phyloP scores from a whole-genome alignment of 2,329 filamentous ascomycete species.

The Coniochaeta ligniaria region DNA sequence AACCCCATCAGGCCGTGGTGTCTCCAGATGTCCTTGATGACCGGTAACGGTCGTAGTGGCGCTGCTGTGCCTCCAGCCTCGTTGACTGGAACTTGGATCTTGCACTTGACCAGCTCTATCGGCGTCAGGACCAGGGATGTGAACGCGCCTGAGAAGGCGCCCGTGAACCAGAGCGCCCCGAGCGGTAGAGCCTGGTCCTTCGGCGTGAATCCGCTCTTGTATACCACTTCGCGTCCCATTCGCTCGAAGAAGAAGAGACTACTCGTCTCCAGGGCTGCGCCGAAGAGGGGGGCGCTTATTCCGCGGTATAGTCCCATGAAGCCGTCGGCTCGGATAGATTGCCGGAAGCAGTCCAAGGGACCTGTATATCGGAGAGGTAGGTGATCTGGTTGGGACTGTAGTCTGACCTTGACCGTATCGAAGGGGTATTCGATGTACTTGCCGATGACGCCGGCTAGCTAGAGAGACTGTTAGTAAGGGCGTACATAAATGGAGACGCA shows the following conservation, averaged over 20 bases:
- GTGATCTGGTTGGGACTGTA: slow-evolving; percentile 89
- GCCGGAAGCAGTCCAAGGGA: slow-evolving; percentile 86
- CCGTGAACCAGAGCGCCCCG: slow-evolving; percentile 68
- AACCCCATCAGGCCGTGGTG: slow-evolving; percentile 80
- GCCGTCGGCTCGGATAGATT: slow-evolving; percentile 77
- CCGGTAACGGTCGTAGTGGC: slow-evolving; percentile 55
- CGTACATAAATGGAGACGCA: too few relatives aligned
- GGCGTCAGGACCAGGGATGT: slow-evolving; percentile 89
- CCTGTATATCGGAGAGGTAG: slow-evolving; percentile 76
- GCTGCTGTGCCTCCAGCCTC: slow-evolving; percentile 30
- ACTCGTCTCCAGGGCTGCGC: slow-evolving; percentile 87
- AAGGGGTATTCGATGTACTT: slow-evolving; percentile 99
- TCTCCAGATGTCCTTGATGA: slow-evolving; percentile 74
- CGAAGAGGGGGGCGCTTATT: slow-evolving; percentile 83
- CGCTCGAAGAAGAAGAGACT: slow-evolving; percentile 90
- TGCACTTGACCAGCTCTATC: slow-evolving; percentile 96
- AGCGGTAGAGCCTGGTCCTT: slow-evolving; percentile 61
- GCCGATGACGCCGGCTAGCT: slow-evolving; percentile 79
- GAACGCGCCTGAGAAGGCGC: slow-evolving; percentile 79
- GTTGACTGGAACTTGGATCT: slow-evolving; percentile 72
- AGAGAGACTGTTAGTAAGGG: slow-evolving; percentile 9
- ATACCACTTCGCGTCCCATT: slow-evolving; percentile 60
- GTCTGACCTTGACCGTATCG: slow-evolving; percentile 94
- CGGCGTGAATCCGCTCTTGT: slow-evolving; percentile 39
- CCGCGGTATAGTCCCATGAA: slow-evolving; percentile 79